A percentile compares a stretch with the other conserved stretches of the same genome.
These are phyloP conservation scores for Anthoceros angustus DNA, from an alignment of 225 moss, liverwort and hornwort species.

Conservation along the genomic window DNA sequence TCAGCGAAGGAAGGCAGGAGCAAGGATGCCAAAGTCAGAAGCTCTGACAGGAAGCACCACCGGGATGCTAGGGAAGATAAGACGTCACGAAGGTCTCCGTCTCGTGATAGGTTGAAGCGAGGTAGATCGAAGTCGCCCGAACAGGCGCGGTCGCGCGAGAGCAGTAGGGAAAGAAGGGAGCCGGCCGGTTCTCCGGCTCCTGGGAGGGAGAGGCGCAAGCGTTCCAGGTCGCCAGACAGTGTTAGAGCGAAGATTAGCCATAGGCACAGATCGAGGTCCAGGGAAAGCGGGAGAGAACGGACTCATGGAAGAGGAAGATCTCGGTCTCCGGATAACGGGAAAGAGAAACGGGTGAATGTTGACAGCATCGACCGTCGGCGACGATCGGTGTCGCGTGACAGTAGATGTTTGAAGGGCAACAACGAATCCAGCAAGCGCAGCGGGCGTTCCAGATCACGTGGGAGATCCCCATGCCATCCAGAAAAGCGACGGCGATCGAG, in stretches of 20 bases:
- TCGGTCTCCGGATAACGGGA: conserved; percentile 34
- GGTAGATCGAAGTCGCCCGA: too few relatives aligned
- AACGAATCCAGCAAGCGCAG: conserved; percentile 12
- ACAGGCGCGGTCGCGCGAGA: too few relatives aligned
- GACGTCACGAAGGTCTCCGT: conserved; percentile 7
- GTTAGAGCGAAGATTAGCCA: background rate
- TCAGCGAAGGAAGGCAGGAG: background rate
- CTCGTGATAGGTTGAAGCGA: background rate
- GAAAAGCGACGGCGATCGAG: conserved; percentile 32
- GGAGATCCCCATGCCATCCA: conserved; percentile 13
- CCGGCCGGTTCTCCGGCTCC: background rate
- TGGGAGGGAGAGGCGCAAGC: background rate
- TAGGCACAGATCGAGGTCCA: conserved; percentile 3
- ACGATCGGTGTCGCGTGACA: conserved; percentile 21
- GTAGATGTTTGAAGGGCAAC: conserved; percentile 13
- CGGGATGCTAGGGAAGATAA: background rate
- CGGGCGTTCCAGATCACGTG: conserved; percentile 28
- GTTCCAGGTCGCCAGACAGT: conserved; percentile 4
- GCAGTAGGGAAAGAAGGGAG: too few relatives aligned
- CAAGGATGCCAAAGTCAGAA: conserved; percentile 11
- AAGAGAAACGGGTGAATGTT: conserved; percentile 15
- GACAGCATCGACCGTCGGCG: background rate
- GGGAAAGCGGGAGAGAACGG: conserved; percentile 9
- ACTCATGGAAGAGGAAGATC: conserved; percentile 31
- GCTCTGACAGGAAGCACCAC: conserved; percentile 10